Percentiles rank a stretch among this genome's conserved stretches.
These are phyloP conservation scores for Coemansia sp. DNA, from an alignment of 192 early-diverging fungal species.

Conservation along the genomic window DNA sequence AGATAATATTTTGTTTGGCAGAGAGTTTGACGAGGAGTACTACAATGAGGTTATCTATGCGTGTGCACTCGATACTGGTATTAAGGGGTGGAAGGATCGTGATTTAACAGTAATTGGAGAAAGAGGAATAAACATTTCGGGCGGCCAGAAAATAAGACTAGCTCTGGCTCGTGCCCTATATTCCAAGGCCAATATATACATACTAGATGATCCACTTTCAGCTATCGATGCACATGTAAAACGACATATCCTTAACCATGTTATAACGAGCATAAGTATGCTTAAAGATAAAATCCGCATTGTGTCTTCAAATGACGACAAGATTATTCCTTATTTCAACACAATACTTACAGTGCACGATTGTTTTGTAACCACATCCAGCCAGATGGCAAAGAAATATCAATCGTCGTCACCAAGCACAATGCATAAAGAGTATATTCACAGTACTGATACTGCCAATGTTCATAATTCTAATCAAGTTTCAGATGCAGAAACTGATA, in stretches of 20 bases:
- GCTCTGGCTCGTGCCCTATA: conserved; percentile 67
- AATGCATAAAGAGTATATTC: not conserved
- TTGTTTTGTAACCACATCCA: conserved; percentile 29
- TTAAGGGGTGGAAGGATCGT: conserved; percentile 59
- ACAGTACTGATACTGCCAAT: not conserved
- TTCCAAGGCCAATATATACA: conserved; percentile 59
- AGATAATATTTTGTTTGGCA: conserved; percentile 72
- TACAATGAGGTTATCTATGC: conserved; percentile 61
- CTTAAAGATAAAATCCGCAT: too few species aligned
- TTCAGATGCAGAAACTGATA: not conserved
- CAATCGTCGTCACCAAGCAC: not conserved
- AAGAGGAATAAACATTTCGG: conserved; percentile 68
- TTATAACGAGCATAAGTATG: not conserved
- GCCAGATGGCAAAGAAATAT: not conserved
- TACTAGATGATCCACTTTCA: conserved; percentile 72
- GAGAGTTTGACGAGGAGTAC: conserved; percentile 56
- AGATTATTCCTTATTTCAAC: conserved; percentile 61
- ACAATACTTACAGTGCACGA: conserved; percentile 68
- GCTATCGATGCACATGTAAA: conserved; percentile 67
- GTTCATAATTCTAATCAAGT: not conserved
- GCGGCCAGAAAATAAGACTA: conserved; percentile 70
- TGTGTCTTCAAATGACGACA: too few species aligned
- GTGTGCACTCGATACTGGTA: conserved; percentile 65
- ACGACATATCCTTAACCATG: conserved; percentile 57
- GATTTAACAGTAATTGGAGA: conserved; percentile 74